Conservation (phyloP, 2,329 filamentous ascomycete species). For the Monosporascus cannonballus region DNA sequence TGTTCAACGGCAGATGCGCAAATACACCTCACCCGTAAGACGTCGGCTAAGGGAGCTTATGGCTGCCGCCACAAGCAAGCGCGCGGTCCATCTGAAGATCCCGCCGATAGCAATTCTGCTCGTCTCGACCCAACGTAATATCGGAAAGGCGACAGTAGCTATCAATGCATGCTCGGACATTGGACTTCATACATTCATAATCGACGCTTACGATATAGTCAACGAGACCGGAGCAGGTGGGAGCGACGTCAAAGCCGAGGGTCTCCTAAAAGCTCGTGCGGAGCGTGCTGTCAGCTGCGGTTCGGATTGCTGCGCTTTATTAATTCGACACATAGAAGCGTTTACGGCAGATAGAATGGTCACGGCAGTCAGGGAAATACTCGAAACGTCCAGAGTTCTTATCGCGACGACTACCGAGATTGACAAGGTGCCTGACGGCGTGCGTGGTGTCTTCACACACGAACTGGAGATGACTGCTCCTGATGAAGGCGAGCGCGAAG, state of each 20-base stretch:
- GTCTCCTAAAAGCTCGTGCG: conserved; percentile 77
- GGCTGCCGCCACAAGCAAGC: conserved; percentile 78
- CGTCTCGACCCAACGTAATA: conserved; percentile 85
- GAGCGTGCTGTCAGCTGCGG: conserved; percentile 88
- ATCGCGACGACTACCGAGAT: conserved; percentile 94
- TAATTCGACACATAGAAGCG: conserved; percentile 88
- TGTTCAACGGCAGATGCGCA: conserved; percentile 39
- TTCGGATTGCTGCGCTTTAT: conserved; percentile 70
- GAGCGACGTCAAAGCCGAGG: conserved; percentile 90
- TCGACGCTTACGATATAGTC: conserved; percentile 89
- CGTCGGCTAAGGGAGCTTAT: conserved; percentile 78
- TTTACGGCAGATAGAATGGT: conserved; percentile 88
- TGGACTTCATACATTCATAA: conserved; percentile 79
- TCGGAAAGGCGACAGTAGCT: conserved; percentile 82
- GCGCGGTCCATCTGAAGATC: conserved; percentile 80
- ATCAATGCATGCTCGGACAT: conserved; percentile 77
- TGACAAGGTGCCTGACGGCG: conserved; percentile 86
- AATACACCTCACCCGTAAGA: conserved; percentile 53
- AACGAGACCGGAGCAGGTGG: conserved; percentile 85
- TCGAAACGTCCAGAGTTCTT: conserved; percentile 73
- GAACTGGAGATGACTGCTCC: conserved; percentile 91
- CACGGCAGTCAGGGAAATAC: conserved; percentile 74
- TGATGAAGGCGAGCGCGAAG: conserved; percentile 86
- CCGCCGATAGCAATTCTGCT: conserved; percentile 84
- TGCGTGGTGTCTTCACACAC: conserved; percentile 88